Conservation (phyloP, 305 asterid genomes). For the Caryopteris hybrid region DNA sequence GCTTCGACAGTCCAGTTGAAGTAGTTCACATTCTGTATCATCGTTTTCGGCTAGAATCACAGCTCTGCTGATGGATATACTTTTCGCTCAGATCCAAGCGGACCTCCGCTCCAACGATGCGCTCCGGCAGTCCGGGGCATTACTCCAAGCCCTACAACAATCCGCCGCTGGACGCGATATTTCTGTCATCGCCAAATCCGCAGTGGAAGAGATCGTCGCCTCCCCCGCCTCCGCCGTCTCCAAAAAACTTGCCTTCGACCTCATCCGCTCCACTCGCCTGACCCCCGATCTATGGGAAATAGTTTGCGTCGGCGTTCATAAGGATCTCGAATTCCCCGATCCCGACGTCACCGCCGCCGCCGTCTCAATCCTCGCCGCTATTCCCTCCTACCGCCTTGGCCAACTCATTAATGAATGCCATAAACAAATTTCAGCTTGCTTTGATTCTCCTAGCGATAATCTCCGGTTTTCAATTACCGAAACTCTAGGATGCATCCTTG, state of each 20-base stretch:
- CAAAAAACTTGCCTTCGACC: constrained; percentile 88
- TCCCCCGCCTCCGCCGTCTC: constrained; percentile 95
- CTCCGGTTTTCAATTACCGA: constrained; percentile 83
- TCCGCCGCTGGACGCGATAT: constrained; percentile 92
- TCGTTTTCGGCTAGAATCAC: too few species aligned
- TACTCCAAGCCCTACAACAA: constrained; percentile 93
- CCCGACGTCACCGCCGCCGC: constrained; percentile 96
- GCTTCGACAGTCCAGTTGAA: background rate
- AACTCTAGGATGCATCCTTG: constrained; percentile 85
- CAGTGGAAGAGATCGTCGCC: constrained; percentile 95
- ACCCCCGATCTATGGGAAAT: constrained; percentile 87
- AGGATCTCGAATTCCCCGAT: constrained; percentile 90
- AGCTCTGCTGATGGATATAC: constrained; percentile 59
- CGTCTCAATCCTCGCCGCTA: constrained; percentile 83
- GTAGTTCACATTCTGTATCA: too few species aligned
- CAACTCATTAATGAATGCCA: constrained; percentile 74
- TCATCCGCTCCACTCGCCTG: constrained; percentile 86
- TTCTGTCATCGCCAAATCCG: constrained; percentile 84
- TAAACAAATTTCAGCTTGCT: constrained; percentile 78
- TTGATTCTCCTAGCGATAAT: constrained; percentile 78
- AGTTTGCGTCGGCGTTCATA: constrained; percentile 72
- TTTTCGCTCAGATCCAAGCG: constrained; percentile 95
- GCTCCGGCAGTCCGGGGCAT: constrained; percentile 85
- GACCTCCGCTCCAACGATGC: constrained; percentile 97
- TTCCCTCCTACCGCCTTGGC: constrained; percentile 81